Percentiles rank a stretch among this genome's conserved stretches.
phyloP scores from a whole-genome alignment of 805 yeast species.

The Wickerhamiella cacticola region DNA sequence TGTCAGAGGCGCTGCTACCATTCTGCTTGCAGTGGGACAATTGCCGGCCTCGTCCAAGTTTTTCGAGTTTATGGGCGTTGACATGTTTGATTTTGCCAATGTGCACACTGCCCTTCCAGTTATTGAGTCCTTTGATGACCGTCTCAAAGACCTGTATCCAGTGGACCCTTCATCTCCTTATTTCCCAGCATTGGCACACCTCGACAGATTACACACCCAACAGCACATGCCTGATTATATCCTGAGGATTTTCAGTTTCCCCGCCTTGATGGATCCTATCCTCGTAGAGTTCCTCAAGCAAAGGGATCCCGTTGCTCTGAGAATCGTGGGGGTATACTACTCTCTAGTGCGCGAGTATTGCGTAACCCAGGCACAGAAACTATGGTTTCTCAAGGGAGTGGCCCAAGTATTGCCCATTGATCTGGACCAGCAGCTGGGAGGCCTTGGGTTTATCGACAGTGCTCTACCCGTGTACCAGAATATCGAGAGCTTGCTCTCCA shows the following conservation, averaged over 20 bases:
- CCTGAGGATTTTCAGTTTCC: slow-evolving; percentile 78
- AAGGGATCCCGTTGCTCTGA: slow-evolving; percentile 79
- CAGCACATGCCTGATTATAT: slow-evolving; percentile 77
- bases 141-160: slow-evolving; percentile 76
- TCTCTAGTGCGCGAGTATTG: slow-evolving; percentile 69
- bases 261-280: slow-evolving; percentile 75
- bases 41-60: slow-evolving; percentile 55
- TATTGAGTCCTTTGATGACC: slow-evolving; percentile 63
- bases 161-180: slow-evolving; percentile 75
- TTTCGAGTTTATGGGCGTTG: slow-evolving; percentile 66
- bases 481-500: slow-evolving; percentile 22
- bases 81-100: slow-evolving; percentile 72
- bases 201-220: slow-evolving; percentile 68
- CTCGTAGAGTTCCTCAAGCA: slow-evolving; percentile 66
- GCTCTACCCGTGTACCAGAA: slow-evolving; percentile 27
- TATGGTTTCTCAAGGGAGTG: slow-evolving; percentile 91
- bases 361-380: slow-evolving; percentile 73
- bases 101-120: slow-evolving; percentile 33
- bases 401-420: slow-evolving; percentile 80
- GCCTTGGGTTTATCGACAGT: slow-evolving; percentile 37
- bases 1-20: slow-evolving; percentile 94
- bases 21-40: slow-evolving; percentile 93
- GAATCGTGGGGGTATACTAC: slow-evolving; percentile 83
- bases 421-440: slow-evolving; percentile 71
- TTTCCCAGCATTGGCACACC: slow-evolving; percentile 71